Percentiles rank a stretch among this genome's conserved stretches.
Evolutionary conservation across 139 green algal species (phyloP).

Genomic region (Chlamydomonas eustigma): DNA sequence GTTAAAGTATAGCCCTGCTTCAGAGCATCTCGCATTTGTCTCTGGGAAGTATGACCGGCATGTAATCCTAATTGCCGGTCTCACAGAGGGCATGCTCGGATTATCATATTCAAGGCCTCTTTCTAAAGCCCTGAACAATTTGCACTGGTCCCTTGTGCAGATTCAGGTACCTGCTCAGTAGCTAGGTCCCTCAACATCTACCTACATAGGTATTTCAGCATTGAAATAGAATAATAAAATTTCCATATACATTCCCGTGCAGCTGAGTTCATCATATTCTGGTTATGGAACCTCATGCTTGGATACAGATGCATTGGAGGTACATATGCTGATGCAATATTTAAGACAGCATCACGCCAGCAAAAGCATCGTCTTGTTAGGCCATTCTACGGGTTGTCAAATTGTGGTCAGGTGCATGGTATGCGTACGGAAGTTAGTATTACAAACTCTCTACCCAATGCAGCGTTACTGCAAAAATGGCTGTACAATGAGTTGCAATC

Average conservation of each 20-base stretch:
- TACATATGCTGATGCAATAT: not conserved
- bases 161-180: not conserved
- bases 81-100: conserved; percentile 1
- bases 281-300: not conserved
- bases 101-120: not conserved
- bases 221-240: not conserved
- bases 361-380: not conserved
- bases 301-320: not conserved
- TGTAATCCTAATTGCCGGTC: conserved; percentile 1
- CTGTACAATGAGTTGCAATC: too few species aligned
- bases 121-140: not conserved
- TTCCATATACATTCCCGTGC: not conserved
- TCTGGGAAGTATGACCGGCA: not conserved
- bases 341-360: not conserved
- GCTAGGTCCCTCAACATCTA: not conserved
- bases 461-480: too few species aligned
- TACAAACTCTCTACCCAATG: too few species aligned
- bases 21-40: not conserved
- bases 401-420: not conserved
- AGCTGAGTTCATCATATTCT: conserved; percentile 1
- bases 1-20: not conserved
- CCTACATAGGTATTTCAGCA: not conserved
- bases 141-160: conserved; percentile 3
- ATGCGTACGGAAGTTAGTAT: too few species aligned
- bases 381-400: not conserved